Conservation (phyloP, 1,284 basidiomycete species). For the Pseudozyma thailandica region DNA sequence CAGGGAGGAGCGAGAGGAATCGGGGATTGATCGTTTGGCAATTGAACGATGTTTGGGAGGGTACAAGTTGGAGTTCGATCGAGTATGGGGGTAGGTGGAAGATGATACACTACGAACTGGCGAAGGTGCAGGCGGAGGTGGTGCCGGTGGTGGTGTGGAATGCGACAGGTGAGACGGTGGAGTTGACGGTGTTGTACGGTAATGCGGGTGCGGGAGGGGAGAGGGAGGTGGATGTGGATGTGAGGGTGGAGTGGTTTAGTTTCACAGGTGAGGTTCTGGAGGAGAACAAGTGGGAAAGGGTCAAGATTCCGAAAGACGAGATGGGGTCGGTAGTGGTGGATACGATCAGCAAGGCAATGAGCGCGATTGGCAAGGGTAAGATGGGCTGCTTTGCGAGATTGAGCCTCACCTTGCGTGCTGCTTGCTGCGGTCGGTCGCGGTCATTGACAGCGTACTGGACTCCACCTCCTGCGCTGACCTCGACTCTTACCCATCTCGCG, state of each 20-base stretch:
- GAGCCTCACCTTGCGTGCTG: not conserved
- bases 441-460: slow-evolving; percentile 5
- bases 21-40: slow-evolving; percentile 76
- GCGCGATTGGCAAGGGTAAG: not conserved
- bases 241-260: slow-evolving; percentile 22
- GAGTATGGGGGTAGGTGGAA: slow-evolving; percentile 77
- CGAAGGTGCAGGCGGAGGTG: slow-evolving; percentile 72
- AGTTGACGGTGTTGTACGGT: slow-evolving; percentile 69
- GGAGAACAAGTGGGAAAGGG: not conserved
- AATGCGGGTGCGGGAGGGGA: not conserved
- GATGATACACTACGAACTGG: slow-evolving; percentile 71
- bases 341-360: not conserved
- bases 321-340: slow-evolving; percentile 4
- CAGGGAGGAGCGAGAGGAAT: slow-evolving; percentile 75
- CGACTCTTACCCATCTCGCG: not conserved
- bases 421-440: not conserved
- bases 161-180: slow-evolving; percentile 72
- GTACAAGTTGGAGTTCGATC: slow-evolving; percentile 74
- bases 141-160: slow-evolving; percentile 72
- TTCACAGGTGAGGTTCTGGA: slow-evolving; percentile 2
- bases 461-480: not conserved
- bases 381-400: slow-evolving; percentile 16
- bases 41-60: slow-evolving; percentile 78
- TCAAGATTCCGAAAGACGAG: not conserved
- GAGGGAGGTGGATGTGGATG: not conserved